Conservation (phyloP, 139 green algal genomes). For the Tetraselmis striata region DNA sequence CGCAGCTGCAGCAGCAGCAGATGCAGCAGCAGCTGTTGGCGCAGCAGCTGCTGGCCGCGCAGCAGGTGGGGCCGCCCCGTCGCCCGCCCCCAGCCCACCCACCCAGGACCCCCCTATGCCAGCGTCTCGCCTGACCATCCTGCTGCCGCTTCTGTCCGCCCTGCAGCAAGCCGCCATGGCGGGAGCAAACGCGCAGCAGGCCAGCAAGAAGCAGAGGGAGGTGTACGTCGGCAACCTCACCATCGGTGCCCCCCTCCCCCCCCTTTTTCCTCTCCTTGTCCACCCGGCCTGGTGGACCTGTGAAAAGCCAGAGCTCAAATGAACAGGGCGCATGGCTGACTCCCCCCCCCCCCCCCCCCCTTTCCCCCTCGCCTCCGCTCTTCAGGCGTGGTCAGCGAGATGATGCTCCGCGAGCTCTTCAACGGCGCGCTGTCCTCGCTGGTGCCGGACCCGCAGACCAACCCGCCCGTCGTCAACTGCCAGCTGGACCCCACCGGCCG, state of each 20-base stretch:
- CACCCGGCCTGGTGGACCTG: no score
- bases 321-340: no score
- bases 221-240: constrained; percentile 86
- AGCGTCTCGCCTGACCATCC: no score
- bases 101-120: no score
- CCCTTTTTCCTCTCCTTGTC: no score
- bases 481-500: constrained; percentile 60
- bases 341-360: no score
- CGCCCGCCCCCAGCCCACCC: no score
- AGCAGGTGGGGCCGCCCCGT: constrained; percentile 16
- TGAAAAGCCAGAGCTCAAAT: no score
- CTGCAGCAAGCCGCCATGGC: constrained; percentile 15
- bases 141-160: no score
- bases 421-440: constrained; percentile 63
- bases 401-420: constrained; percentile 81
- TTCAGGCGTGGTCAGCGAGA: constrained; percentile 49
- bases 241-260: no score
- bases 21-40: constrained; percentile 50
- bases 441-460: constrained; percentile 54
- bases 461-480: constrained; percentile 66
- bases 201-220: constrained; percentile 65
- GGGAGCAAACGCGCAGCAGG: constrained; percentile 17
- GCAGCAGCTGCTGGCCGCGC: constrained; percentile 41
- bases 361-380: no score
- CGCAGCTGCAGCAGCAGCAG: constrained; percentile 39